A percentile compares a stretch with the other conserved stretches of the same genome.
These are phyloP conservation scores for Camellia lanceoleosa DNA, from an alignment of 148 eudicot genomes.

Conservation along the genomic window DNA sequence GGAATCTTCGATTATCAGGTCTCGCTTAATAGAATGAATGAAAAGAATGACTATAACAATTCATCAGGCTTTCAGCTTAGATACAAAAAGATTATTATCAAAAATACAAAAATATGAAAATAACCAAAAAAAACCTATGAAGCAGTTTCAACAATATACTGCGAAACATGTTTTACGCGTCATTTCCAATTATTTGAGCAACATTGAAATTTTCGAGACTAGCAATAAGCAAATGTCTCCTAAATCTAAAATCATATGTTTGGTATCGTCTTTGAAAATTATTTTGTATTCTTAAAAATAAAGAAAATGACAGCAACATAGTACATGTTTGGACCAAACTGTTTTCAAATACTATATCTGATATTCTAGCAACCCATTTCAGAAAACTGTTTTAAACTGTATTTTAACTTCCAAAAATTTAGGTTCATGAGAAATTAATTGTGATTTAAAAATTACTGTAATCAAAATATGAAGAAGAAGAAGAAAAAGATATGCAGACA, in stretches of 20 bases:
- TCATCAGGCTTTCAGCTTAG: no score
- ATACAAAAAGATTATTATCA: no score
- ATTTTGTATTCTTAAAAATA: background rate
- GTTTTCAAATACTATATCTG: background rate
- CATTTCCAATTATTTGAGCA: background rate
- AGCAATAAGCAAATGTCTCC: background rate
- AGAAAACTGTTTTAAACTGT: background rate
- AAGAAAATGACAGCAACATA: no score
- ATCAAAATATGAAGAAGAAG: no score
- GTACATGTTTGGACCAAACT: no score
- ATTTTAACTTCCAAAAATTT: background rate
- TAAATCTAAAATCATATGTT: background rate
- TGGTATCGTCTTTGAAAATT: background rate
- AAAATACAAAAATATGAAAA: background rate
- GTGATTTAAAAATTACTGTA: background rate
- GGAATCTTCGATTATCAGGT: background rate
- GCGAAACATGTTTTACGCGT: background rate
- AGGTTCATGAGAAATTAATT: background rate
- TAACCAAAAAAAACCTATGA: background rate
- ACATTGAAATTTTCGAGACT: background rate
- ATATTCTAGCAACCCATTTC: background rate
- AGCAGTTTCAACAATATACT: background rate
- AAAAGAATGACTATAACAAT: no score
- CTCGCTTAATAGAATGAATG: no score
- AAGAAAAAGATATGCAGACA: no score